phyloP scores from a whole-genome alignment of 2,329 filamentous ascomycete genomes.

The Nemania diffusa region DNA sequence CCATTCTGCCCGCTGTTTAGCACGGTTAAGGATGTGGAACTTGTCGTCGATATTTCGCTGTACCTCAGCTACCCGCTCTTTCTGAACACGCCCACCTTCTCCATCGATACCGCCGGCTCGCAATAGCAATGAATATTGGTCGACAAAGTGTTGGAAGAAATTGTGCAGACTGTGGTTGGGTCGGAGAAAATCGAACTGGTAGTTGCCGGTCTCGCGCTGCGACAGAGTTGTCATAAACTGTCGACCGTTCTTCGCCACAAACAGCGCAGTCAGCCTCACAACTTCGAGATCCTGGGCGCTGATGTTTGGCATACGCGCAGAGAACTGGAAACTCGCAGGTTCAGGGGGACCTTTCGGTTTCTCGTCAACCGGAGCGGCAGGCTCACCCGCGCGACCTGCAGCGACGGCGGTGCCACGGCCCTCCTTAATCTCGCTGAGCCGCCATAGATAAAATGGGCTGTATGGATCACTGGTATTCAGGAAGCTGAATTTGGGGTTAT shows the following conservation, averaged over 20 bases:
- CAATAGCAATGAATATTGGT: conserved; percentile 89
- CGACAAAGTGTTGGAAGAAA: conserved; percentile 91
- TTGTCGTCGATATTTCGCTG: conserved; percentile 81
- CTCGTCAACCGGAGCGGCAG: conserved; percentile 62
- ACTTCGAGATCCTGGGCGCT: conserved; percentile 89
- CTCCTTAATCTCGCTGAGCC: conserved; percentile 83
- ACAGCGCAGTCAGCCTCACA: conserved; percentile 82
- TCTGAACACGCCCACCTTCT: conserved; percentile 73
- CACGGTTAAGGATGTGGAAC: conserved; percentile 80
- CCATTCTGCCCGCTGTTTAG: conserved; percentile 88
- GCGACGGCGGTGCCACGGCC: conserved; percentile 83
- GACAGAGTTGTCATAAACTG: conserved; percentile 90
- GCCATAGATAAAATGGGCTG: conserved; percentile 89
- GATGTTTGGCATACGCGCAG: conserved; percentile 96
- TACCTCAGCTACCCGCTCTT: conserved; percentile 77
- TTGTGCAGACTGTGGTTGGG: conserved; percentile 96
- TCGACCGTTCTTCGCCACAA: conserved; percentile 91
- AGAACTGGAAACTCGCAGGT: conserved; percentile 90
- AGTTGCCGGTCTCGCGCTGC: conserved; percentile 89
- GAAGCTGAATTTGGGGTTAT: conserved; percentile 93
- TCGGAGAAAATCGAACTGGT: conserved; percentile 94
- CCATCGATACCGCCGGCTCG: conserved; percentile 74
- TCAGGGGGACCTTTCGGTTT: conserved; percentile 85
- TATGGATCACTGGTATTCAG: conserved; percentile 84
- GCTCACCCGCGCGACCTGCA: conserved; percentile 77